These are phyloP conservation scores for Hypoxylon sp. DNA, from an alignment of 2,329 filamentous ascomycete species.

Conservation along the genomic window DNA sequence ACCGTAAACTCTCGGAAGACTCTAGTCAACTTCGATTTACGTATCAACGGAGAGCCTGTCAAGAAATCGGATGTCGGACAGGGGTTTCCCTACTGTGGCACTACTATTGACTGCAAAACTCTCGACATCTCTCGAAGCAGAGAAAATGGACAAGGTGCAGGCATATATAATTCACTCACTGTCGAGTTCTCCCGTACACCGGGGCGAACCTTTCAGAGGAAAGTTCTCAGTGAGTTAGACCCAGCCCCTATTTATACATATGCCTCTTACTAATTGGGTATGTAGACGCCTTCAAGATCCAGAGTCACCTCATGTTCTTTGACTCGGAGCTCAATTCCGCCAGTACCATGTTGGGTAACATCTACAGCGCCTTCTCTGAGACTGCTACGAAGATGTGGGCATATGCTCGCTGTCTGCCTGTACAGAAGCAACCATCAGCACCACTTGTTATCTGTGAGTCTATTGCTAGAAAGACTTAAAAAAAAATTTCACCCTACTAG, in stretches of 20 bases:
- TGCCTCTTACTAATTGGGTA: conserved; percentile 13
- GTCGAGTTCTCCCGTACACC: conserved; percentile 77
- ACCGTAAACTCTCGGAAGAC: conserved; percentile 80
- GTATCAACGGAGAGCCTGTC: conserved; percentile 62
- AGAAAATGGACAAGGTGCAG: conserved; percentile 55
- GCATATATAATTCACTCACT: conserved; percentile 76
- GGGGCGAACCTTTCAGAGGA: conserved; percentile 81
- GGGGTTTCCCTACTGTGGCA: conserved; percentile 90
- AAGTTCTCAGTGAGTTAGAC: conserved; percentile 68
- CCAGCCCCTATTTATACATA: conserved; percentile 33
- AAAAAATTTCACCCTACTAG: too few relatives aligned
- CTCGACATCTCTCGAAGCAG: conserved; percentile 78
- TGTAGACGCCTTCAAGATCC: conserved; percentile 77
- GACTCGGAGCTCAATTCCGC: conserved; percentile 80
- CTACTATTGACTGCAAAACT: conserved; percentile 75
- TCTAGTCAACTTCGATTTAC: conserved; percentile 81
- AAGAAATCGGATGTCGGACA: conserved; percentile 52
- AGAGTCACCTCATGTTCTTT: conserved; percentile 84
- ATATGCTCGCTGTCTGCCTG: conserved; percentile 67
- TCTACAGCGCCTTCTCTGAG: conserved; percentile 78
- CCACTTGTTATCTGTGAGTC: conserved; percentile 70
- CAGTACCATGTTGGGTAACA: conserved; percentile 73
- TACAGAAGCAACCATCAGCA: conserved; percentile 62
- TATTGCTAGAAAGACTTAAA: background rate
- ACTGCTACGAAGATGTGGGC: conserved; percentile 79